Conservation (phyloP, 2,329 filamentous ascomycete genomes). For the Fusarium sulawesiense region DNA sequence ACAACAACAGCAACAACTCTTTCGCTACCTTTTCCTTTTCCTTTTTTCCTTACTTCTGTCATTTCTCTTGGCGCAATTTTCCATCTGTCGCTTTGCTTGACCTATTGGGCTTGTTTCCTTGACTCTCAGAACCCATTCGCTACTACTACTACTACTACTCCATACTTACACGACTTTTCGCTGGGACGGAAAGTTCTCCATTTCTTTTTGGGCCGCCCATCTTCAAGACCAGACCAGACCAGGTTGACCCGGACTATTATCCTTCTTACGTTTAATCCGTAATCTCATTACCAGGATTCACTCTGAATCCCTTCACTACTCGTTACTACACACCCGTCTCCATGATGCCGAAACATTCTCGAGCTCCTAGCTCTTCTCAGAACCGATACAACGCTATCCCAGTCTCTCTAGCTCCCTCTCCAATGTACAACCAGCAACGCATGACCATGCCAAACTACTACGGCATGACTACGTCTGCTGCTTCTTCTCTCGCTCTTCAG, state of each 20-base stretch:
- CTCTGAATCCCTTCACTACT: slow-evolving; percentile 26
- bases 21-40: slow-evolving; percentile 41
- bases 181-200: slow-evolving; percentile 31
- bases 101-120: slow-evolving; percentile 33
- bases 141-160: no score
- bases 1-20: slow-evolving; percentile 38
- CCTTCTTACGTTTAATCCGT: slow-evolving; percentile 44
- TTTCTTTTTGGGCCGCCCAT: slow-evolving; percentile 33
- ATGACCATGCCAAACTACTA: slow-evolving; percentile 58
- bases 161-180: slow-evolving; percentile 24
- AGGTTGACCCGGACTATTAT: slow-evolving; percentile 41
- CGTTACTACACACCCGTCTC: slow-evolving; percentile 21
- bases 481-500: slow-evolving; percentile 46
- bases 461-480: slow-evolving; percentile 50
- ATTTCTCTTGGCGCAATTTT: slow-evolving; percentile 45
- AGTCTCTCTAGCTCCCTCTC: slow-evolving; percentile 55
- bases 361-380: slow-evolving; percentile 53
- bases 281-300: slow-evolving; percentile 38
- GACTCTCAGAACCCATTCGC: slow-evolving; percentile 3
- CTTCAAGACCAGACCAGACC: slow-evolving; percentile 39
- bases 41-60: slow-evolving; percentile 33
- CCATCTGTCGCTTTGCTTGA: slow-evolving; percentile 42
- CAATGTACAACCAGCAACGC: slow-evolving; percentile 57
- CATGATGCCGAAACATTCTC: slow-evolving; percentile 60
- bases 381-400: slow-evolving; percentile 51